phyloP scores from a whole-genome alignment of 73 alveolate genomes.

The Stentor coeruleus region DNA sequence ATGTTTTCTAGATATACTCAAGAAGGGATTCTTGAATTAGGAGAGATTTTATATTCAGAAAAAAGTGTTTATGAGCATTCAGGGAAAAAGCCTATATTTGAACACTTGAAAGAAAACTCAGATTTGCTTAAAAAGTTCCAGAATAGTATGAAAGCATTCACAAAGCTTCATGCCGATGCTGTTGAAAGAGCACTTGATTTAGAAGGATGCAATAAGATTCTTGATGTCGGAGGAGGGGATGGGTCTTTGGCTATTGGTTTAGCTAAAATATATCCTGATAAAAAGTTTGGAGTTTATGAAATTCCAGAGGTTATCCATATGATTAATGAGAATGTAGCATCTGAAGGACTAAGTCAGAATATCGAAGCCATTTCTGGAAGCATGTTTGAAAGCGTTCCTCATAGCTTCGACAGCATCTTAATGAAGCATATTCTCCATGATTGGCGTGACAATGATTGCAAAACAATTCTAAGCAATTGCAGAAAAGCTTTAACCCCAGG shows the following conservation, averaged over 20 bases:
- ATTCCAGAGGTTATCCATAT: background rate
- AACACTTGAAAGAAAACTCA: background rate
- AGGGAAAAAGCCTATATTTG: too few relatives aligned
- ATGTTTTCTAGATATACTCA: too few relatives aligned
- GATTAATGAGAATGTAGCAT: background rate
- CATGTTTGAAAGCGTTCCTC: background rate
- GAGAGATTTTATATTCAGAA: too few relatives aligned
- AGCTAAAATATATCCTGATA: background rate
- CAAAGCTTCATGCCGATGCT: background rate
- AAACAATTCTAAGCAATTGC: background rate
- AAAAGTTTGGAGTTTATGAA: background rate
- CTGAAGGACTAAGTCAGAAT: background rate
- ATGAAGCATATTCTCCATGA: background rate
- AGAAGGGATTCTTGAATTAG: too few relatives aligned
- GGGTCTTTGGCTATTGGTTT: background rate
- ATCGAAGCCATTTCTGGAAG: background rate
- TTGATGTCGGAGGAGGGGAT: background rate
- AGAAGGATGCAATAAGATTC: too few relatives aligned
- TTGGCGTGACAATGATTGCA: background rate
- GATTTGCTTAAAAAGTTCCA: background rate
- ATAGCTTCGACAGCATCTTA: background rate
- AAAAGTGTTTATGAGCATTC: too few relatives aligned
- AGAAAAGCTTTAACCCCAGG: background rate
- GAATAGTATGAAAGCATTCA: background rate
- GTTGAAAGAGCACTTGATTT: background rate